Evolutionary conservation across 2,329 filamentous ascomycete species (phyloP).

Genomic region (Blumeriella jaapii): DNA sequence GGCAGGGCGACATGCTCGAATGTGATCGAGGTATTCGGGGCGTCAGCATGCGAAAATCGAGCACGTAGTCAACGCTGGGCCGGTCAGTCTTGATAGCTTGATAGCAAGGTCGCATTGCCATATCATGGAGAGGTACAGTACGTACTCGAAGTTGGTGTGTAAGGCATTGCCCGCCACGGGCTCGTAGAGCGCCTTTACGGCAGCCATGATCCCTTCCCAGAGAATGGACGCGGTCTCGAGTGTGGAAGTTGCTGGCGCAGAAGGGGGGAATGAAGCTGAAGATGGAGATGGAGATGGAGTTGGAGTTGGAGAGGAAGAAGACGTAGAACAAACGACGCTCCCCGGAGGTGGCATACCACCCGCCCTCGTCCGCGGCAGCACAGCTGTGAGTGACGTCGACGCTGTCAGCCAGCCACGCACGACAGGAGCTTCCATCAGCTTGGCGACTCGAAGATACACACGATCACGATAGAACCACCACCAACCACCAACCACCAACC

Average conservation of each 20-base stretch:
- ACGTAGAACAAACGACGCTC: constrained; percentile 1
- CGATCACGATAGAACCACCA: too few relatives aligned
- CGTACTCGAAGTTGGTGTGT: constrained; percentile 33
- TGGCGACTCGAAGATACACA: too few relatives aligned
- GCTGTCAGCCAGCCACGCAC: too few relatives aligned
- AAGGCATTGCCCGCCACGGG: constrained; percentile 17
- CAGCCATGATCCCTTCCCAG: constrained; percentile 19
- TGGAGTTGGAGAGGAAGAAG: constrained; percentile 4
- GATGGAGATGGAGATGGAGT: constrained; percentile 1
- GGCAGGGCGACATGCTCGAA: too few relatives aligned
- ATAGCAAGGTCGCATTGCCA: too few relatives aligned
- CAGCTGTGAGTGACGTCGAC: constrained; percentile 3
- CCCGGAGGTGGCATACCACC: constrained; percentile 12
- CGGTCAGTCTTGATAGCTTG: constrained; percentile 8
- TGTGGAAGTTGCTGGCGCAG: constrained; percentile 4
- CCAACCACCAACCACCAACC: too few relatives aligned
- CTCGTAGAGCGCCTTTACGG: constrained; percentile 18
- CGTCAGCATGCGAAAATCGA: constrained; percentile 63
- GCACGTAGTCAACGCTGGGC: constrained; percentile 72
- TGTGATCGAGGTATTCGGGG: constrained; percentile 42
- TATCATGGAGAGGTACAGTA: constrained; percentile 1
- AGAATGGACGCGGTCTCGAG: constrained; percentile 5
- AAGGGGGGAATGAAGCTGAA: constrained; percentile 5
- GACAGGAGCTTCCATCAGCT: too few relatives aligned
- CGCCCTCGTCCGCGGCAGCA: neutral